Conservation (phyloP, 2,329 filamentous ascomycete genomes). For the Tolypocladium ovalisporum region DNA sequence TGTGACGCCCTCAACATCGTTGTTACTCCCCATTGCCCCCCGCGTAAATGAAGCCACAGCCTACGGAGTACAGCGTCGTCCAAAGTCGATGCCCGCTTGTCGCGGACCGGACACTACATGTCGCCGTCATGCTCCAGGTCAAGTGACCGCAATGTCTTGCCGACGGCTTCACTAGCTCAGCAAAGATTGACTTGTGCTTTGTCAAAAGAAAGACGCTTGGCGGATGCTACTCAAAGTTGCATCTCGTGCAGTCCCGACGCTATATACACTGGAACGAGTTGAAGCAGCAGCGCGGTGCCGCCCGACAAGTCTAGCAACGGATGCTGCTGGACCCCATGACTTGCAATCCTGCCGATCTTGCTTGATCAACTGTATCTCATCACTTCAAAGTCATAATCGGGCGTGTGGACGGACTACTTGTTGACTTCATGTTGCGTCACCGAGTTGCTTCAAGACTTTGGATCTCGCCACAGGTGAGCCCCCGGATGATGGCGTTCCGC, state of each 20-base stretch:
- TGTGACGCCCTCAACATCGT: background rate
- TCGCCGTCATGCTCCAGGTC: too few relatives aligned
- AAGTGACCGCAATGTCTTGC: background rate
- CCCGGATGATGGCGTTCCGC: too few relatives aligned
- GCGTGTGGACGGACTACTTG: background rate
- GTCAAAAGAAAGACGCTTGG: background rate
- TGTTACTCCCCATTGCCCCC: background rate
- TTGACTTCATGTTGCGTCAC: background rate
- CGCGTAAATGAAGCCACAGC: too few relatives aligned
- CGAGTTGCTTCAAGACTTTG: background rate
- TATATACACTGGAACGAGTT: background rate
- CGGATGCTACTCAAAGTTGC: background rate
- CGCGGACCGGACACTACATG: too few relatives aligned
- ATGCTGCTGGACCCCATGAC: background rate
- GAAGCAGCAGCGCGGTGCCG: background rate
- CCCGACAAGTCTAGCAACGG: background rate
- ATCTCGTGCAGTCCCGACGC: background rate
- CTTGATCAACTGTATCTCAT: background rate
- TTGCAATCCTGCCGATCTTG: background rate
- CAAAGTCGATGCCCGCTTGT: background rate
- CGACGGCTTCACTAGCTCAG: background rate
- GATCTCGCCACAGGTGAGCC: background rate
- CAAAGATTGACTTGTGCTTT: background rate
- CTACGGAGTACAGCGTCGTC: too few relatives aligned
- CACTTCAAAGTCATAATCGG: background rate